A percentile compares a stretch with the other conserved stretches of the same genome.
phyloP scores from a whole-genome alignment of 257 asterid species.

The Salvia miltiorrhiza region DNA sequence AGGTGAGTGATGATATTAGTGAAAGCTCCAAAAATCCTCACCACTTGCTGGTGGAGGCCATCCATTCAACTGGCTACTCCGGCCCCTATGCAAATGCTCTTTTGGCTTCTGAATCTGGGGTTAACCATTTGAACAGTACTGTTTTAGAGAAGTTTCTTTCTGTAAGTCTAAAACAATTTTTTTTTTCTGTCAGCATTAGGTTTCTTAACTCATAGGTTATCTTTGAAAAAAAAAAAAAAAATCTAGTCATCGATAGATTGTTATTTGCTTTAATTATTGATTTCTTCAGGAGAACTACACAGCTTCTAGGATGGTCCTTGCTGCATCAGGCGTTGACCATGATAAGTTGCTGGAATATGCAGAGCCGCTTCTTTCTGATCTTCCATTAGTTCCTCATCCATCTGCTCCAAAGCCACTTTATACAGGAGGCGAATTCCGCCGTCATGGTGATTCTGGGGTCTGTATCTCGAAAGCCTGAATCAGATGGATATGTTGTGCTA shows the following conservation, averaged over 20 bases:
- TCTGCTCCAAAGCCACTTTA: constrained; percentile 58
- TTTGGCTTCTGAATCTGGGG: constrained; percentile 64
- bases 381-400: constrained; percentile 40
- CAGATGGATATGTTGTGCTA: not conserved
- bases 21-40: constrained; percentile 72
- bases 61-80: constrained; percentile 71
- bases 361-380: constrained; percentile 76
- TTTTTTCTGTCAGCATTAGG: not conserved
- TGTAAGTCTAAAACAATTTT: constrained; percentile 39
- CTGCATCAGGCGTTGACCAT: constrained; percentile 91
- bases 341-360: constrained; percentile 70
- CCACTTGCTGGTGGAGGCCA: constrained; percentile 76
- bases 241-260: not conserved
- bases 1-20: constrained; percentile 56
- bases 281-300: constrained; percentile 61
- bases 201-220: not conserved
- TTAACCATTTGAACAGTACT: constrained; percentile 40
- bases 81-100: constrained; percentile 69
- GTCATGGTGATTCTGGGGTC: constrained; percentile 77
- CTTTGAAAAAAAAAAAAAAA: not conserved
- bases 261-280: constrained; percentile 20
- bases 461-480: constrained; percentile 23
- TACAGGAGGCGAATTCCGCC: constrained; percentile 82
- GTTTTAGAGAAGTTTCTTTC: constrained; percentile 70
- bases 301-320: constrained; percentile 82